These are phyloP conservation scores for Penicillium sp. DNA, from an alignment of 2,329 filamentous ascomycete species.

Conservation along the genomic window DNA sequence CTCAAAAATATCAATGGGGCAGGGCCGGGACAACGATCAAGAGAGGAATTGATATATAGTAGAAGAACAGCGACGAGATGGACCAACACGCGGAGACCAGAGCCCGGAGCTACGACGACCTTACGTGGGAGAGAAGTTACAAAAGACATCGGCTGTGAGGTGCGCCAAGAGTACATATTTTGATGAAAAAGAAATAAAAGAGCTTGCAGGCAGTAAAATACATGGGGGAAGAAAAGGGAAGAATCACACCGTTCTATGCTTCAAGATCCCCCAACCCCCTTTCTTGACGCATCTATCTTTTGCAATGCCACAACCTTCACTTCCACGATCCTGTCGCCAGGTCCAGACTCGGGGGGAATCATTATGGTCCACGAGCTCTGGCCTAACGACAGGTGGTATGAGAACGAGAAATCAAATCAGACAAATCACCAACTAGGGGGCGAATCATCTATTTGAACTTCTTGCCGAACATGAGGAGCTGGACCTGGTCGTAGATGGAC, in stretches of 20 bases:
- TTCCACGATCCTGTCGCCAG: constrained; percentile 24
- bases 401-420: constrained; percentile 4
- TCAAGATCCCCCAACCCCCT: constrained; percentile 36
- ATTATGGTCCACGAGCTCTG: constrained; percentile 21
- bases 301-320: constrained; percentile 29
- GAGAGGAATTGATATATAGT: no score
- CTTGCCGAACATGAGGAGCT: constrained; percentile 99
- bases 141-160: neutral
- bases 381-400: constrained; percentile 19
- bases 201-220: constrained; percentile 46
- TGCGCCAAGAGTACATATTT: constrained; percentile 18
- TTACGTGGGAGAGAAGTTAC: neutral
- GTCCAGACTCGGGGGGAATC: constrained; percentile 16
- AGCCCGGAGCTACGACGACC: no score
- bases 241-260: constrained; percentile 40
- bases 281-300: constrained; percentile 43
- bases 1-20: no score
- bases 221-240: constrained; percentile 41
- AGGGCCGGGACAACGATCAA: no score
- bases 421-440: neutral
- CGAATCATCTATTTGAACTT: constrained; percentile 68
- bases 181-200: constrained; percentile 31
- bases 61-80: neutral
- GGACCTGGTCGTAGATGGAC: constrained; percentile 99
- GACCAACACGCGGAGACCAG: no score